Percentiles rank a stretch among this genome's conserved stretches.
These are phyloP conservation scores for Globisporangium recalcitrans DNA, from an alignment of 352 stramenopile species.

Conservation along the genomic window DNA sequence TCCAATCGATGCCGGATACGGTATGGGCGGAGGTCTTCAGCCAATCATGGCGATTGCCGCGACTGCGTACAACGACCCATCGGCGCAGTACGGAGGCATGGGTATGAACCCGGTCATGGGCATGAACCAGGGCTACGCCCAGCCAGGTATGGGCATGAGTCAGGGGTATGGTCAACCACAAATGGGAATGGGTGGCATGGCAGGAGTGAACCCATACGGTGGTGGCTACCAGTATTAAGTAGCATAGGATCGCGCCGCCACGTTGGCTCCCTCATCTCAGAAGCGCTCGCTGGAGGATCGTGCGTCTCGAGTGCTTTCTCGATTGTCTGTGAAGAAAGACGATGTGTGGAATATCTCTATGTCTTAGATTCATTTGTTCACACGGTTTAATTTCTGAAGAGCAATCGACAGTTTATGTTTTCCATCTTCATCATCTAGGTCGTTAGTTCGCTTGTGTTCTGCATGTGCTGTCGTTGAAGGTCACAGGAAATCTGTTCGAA, in stretches of 20 bases:
- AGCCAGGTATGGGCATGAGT: constrained; percentile 34
- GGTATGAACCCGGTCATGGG: constrained; percentile 36
- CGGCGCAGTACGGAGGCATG: constrained; percentile 44
- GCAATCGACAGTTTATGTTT: constrained; percentile 17
- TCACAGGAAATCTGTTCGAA: not conserved
- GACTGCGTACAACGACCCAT: constrained; percentile 79
- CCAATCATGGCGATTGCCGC: constrained; percentile 78
- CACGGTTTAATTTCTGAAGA: constrained; percentile 8
- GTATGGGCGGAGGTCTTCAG: constrained; percentile 73
- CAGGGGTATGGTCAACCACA: constrained; percentile 45
- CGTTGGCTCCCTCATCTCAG: not conserved
- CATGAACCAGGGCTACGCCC: constrained; percentile 20
- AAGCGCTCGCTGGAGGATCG: constrained; percentile 1
- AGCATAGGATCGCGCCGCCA: not conserved
- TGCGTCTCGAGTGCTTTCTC: constrained; percentile 3
- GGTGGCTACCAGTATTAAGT: constrained; percentile 40
- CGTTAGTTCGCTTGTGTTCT: constrained; percentile 1
- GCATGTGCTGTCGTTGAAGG: not conserved
- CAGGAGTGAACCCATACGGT: constrained; percentile 44
- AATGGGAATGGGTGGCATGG: constrained; percentile 34
- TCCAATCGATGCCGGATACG: constrained; percentile 60
- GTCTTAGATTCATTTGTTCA: constrained; percentile 17
- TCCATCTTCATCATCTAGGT: constrained; percentile 2
- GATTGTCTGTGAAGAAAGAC: constrained; percentile 4
- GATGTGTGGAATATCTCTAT: constrained; percentile 13